Percentiles rank a stretch among this genome's conserved stretches.
Conservation (phyloP, 139 green algal genomes). For the Micromonas commoda region DNA sequence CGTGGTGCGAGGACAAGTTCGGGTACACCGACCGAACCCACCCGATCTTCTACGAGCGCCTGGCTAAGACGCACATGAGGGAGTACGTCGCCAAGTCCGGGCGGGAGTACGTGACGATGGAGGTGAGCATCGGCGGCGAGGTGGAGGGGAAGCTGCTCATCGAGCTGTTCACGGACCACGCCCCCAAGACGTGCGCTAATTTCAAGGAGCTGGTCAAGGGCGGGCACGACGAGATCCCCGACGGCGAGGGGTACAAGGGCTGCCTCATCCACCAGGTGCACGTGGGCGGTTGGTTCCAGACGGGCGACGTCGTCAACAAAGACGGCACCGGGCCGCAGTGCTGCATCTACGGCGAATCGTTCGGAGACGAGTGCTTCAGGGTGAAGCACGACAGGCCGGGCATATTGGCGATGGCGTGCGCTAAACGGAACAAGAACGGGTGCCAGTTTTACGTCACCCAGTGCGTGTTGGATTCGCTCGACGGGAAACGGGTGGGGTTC, state of each 20-base stretch:
- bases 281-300: constrained; percentile 68
- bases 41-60: neutral
- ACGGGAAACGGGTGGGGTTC: constrained; percentile 81
- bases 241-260: constrained; percentile 60
- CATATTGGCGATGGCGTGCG: constrained; percentile 80
- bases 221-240: constrained; percentile 40
- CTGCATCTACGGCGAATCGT: constrained; percentile 93
- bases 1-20: neutral
- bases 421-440: constrained; percentile 53
- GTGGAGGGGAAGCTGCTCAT: constrained; percentile 82
- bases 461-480: constrained; percentile 64
- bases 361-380: constrained; percentile 3
- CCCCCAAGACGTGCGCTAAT: constrained; percentile 71
- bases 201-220: constrained; percentile 90
- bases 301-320: constrained; percentile 51
- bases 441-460: constrained; percentile 90
- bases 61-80: neutral
- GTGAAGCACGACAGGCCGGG: constrained; percentile 74
- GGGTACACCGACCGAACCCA: neutral
- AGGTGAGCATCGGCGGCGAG: neutral
- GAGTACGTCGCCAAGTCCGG: neutral
- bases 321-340: constrained; percentile 82
- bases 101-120: neutral
- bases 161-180: constrained; percentile 80
- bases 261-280: constrained; percentile 83